These are phyloP conservation scores for Tricholomella constricta DNA, from an alignment of 768 basidiomycete genomes.

Conservation along the genomic window DNA sequence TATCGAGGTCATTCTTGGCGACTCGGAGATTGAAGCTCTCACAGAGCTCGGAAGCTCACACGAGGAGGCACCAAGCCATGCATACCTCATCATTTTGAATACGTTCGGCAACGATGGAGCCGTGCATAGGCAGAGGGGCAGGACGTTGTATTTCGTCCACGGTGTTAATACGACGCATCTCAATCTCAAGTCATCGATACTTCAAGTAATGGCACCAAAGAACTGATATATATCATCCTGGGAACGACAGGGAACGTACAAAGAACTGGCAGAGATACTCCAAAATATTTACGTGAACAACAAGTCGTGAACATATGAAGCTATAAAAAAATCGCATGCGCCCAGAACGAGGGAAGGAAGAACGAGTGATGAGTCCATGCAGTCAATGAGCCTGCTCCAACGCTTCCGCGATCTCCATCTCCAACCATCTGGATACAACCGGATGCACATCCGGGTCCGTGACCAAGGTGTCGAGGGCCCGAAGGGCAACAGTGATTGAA, in stretches of 20 bases:
- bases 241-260: background rate
- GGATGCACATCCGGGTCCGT: constrained; percentile 30
- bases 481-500: constrained; percentile 56
- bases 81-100: background rate
- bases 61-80: background rate
- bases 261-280: background rate
- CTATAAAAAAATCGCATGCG: background rate
- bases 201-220: no score
- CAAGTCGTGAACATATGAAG: background rate
- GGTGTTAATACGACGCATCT: no score
- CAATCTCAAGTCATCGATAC: no score
- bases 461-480: constrained; percentile 53
- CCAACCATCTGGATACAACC: constrained; percentile 51
- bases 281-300: background rate
- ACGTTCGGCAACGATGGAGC: background rate
- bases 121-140: no score
- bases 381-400: constrained; percentile 6
- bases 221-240: no score
- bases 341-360: background rate
- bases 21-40: no score
- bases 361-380: background rate
- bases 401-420: constrained; percentile 42
- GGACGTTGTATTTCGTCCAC: no score
- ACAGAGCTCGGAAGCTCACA: background rate
- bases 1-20: no score